Percentiles rank a stretch among this genome's conserved stretches.
Conservation (phyloP, 768 basidiomycete species). For the Hericium erinaceus region DNA sequence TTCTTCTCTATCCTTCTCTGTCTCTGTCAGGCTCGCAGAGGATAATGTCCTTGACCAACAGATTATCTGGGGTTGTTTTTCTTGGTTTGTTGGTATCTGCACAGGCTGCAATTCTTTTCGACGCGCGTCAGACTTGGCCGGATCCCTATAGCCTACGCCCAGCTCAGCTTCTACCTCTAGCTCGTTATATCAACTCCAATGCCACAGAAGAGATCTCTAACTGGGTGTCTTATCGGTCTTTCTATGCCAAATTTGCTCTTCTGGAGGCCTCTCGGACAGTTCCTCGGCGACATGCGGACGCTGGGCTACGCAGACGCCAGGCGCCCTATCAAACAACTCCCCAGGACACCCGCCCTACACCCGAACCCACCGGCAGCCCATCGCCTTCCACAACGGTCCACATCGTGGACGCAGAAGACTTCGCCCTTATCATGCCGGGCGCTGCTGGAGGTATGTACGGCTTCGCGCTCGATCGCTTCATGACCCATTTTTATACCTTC, state of each 20-base stretch:
- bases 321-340: not conserved
- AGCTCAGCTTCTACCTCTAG: constrained; percentile 6
- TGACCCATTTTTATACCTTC: not conserved
- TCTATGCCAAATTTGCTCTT: not conserved
- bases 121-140: constrained; percentile 7
- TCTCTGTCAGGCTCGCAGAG: not conserved
- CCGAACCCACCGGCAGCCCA: constrained; percentile 28
- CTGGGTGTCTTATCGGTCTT: not conserved
- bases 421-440: constrained; percentile 28
- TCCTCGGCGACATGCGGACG: not conserved
- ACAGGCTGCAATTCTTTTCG: not conserved
- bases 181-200: not conserved
- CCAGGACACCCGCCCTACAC: constrained; percentile 25
- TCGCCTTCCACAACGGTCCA: constrained; percentile 28
- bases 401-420: constrained; percentile 19
- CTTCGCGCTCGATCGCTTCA: not conserved
- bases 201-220: no score
- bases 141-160: constrained; percentile 13
- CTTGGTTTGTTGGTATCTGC: not conserved
- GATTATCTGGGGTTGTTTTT: not conserved
- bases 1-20: not conserved
- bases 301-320: not conserved
- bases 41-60: not conserved
- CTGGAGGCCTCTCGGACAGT: constrained; percentile 2
- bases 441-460: constrained; percentile 22